Evolutionary conservation across 345 rosid species (phyloP).

Genomic region (Gossypium arboreum): DNA sequence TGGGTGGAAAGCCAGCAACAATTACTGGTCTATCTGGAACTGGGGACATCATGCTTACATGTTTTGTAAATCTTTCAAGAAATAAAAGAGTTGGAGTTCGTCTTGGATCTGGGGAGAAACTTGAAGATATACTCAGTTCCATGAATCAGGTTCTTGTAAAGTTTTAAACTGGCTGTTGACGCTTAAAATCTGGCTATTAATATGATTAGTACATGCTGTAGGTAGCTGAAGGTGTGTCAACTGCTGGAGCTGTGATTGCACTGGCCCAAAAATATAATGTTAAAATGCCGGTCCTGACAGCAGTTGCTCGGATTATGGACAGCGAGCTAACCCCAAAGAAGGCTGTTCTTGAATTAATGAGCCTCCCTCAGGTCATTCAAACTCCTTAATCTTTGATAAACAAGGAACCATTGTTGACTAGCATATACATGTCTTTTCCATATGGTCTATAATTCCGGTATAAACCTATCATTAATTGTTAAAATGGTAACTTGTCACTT

Average conservation of each 20-base stretch:
- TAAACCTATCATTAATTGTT: neutral
- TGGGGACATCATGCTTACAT: conserved; percentile 94
- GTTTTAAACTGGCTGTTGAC: neutral
- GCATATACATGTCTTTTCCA: conserved; percentile 6
- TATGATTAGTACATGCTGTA: conserved; percentile 15
- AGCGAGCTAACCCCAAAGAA: conserved; percentile 77
- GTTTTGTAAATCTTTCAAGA: conserved; percentile 92
- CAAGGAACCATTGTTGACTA: neutral
- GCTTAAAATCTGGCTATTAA: conserved; percentile 11
- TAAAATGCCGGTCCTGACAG: conserved; percentile 88
- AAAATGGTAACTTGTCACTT: neutral
- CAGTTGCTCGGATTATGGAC: conserved; percentile 87
- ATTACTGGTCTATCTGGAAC: conserved; percentile 90
- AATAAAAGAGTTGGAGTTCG: conserved; percentile 86
- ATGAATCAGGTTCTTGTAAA: conserved; percentile 72
- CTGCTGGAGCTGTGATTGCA: conserved; percentile 93
- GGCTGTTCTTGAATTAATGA: conserved; percentile 83
- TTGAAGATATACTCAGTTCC: conserved; percentile 69
- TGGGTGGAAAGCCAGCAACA: conserved; percentile 93
- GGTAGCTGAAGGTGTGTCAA: conserved; percentile 97
- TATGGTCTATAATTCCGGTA: neutral
- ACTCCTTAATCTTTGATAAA: neutral
- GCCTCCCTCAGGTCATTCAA: conserved; percentile 66
- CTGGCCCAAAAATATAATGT: conserved; percentile 93
- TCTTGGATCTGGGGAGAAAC: conserved; percentile 89